phyloP scores from a whole-genome alignment of 2,329 filamentous ascomycete species.

The Daldinia sp. region DNA sequence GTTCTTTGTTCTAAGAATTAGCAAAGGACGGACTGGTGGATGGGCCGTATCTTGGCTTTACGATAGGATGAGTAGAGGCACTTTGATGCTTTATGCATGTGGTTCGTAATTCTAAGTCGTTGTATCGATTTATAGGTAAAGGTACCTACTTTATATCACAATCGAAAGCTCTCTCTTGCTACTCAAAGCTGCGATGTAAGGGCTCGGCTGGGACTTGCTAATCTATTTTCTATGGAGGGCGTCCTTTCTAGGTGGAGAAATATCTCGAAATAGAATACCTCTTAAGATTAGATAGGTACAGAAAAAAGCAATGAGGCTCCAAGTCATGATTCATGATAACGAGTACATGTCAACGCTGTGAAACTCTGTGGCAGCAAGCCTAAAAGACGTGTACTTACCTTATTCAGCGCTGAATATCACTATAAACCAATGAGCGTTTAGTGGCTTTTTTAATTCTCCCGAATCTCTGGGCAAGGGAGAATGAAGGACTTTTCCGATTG shows the following conservation, averaged over 20 bases:
- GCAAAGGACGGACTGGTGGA: background rate
- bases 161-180: background rate
- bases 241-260: background rate
- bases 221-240: background rate
- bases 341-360: background rate
- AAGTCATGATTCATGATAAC: constrained; percentile 6
- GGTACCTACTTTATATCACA: background rate
- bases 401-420: background rate
- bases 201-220: background rate
- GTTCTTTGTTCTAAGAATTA: background rate
- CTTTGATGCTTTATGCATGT: too few relatives aligned
- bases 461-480: background rate
- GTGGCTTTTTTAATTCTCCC: background rate
- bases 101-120: too few relatives aligned
- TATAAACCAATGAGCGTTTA: background rate
- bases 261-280: background rate
- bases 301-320: background rate
- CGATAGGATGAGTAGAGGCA: too few relatives aligned
- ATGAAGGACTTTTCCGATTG: background rate
- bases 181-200: background rate
- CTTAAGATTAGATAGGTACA: background rate
- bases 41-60: background rate
- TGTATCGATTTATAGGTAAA: background rate
- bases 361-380: background rate
- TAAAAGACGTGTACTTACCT: background rate